A percentile compares a stretch with the other conserved stretches of the same genome.
Conservation (phyloP, 495 filamentous ascomycete genomes). For the Terfezia claveryi region DNA sequence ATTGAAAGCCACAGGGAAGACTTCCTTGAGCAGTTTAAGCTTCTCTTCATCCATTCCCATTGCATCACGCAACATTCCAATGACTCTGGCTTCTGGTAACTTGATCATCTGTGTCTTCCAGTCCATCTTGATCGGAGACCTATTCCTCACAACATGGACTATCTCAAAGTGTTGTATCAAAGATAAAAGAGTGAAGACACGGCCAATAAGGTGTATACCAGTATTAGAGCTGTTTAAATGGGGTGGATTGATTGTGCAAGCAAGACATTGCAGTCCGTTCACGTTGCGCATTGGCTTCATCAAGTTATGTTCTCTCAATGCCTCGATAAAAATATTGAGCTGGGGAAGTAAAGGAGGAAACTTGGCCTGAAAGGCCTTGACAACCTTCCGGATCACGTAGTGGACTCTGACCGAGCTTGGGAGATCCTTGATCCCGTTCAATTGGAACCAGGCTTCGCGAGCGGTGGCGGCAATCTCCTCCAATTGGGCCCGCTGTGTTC, state of each 20-base stretch:
- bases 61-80: conserved; percentile 27
- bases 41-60: conserved; percentile 35
- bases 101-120: conserved; percentile 54
- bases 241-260: conserved; percentile 27
- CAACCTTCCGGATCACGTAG: conserved; percentile 39
- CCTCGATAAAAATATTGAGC: conserved; percentile 37
- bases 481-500: conserved; percentile 34
- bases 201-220: conserved; percentile 1
- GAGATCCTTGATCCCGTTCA: conserved; percentile 38
- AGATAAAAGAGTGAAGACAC: conserved; percentile 33
- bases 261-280: conserved; percentile 35
- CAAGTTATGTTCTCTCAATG: conserved; percentile 38
- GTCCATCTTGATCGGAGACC: conserved; percentile 25
- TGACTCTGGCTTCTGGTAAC: conserved; percentile 30
- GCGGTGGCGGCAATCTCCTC: conserved; percentile 29
- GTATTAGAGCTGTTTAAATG: conserved; percentile 20
- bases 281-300: conserved; percentile 47
- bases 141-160: conserved; percentile 27
- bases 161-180: conserved; percentile 47
- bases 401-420: conserved; percentile 39
- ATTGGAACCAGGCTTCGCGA: conserved; percentile 38
- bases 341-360: conserved; percentile 13
- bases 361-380: conserved; percentile 29
- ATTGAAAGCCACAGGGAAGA: conserved; percentile 28
- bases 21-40: conserved; percentile 31